Conservation (phyloP, 345 rosid genomes). For the Brassica rapa region DNA sequence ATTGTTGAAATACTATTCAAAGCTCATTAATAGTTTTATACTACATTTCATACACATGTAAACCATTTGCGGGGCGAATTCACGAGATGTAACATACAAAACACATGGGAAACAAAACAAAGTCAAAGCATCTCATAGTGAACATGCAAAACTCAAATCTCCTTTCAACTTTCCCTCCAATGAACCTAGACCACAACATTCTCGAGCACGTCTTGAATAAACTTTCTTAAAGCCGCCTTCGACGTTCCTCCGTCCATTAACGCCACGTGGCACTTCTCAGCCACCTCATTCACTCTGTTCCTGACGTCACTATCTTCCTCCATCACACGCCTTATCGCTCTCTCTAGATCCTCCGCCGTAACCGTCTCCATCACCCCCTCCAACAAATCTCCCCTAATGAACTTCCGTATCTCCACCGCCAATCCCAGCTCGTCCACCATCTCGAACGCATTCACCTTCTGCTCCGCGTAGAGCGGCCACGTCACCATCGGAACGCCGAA, state of each 20-base stretch:
- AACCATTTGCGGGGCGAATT: not conserved
- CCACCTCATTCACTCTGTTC: not conserved
- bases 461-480: constrained; percentile 4
- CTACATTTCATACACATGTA: not conserved
- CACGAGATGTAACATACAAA: not conserved
- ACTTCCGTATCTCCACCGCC: not conserved
- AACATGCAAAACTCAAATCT: not conserved
- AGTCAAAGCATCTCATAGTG: not conserved
- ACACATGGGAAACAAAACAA: not conserved
- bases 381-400: not conserved
- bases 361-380: not conserved
- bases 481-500: not conserved
- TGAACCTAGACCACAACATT: not conserved
- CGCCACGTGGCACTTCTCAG: not conserved
- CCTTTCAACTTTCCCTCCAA: not conserved
- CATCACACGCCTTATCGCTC: not conserved
- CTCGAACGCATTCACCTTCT: not conserved
- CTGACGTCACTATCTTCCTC: not conserved
- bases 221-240: not conserved
- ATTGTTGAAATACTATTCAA: not conserved
- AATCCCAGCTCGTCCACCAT: not conserved
- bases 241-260: not conserved
- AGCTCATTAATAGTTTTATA: not conserved
- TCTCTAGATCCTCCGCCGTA: not conserved
- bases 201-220: not conserved